phyloP scores from a whole-genome alignment of 306 rosid species.

The Betula pendula region DNA sequence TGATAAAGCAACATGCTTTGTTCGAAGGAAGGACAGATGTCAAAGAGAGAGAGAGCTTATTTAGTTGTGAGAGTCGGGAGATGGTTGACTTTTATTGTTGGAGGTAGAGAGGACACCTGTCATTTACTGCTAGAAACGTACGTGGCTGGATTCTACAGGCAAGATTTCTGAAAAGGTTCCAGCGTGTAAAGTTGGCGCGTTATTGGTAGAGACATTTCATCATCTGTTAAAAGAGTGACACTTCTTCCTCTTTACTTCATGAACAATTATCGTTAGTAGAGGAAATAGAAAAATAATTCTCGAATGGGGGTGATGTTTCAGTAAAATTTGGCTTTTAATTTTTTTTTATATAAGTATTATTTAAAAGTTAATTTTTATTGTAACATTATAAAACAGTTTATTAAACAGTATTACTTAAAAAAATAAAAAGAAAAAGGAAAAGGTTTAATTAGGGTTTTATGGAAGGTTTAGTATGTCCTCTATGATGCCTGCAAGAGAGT shows the following conservation, averaged over 20 bases:
- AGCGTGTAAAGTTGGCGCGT: conserved; percentile 37
- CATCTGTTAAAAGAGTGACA: neutral
- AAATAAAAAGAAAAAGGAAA: too few relatives aligned
- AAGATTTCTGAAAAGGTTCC: neutral
- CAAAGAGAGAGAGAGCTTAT: conserved; percentile 30
- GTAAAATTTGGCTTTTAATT: too few relatives aligned
- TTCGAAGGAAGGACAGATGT: conserved; percentile 35
- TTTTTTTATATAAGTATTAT: too few relatives aligned
- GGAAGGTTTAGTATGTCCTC: too few relatives aligned
- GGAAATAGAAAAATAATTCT: too few relatives aligned
- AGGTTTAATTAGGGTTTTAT: too few relatives aligned
- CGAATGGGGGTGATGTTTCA: too few relatives aligned
- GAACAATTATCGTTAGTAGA: too few relatives aligned
- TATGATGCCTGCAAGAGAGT: too few relatives aligned
- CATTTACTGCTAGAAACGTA: conserved; percentile 33
- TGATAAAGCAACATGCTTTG: conserved; percentile 38
- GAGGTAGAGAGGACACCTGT: conserved; percentile 43
- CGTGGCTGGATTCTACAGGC: conserved; percentile 27
- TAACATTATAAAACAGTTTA: too few relatives aligned
- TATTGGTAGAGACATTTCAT: conserved; percentile 29
- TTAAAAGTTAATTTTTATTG: too few relatives aligned
- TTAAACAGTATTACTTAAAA: too few relatives aligned
- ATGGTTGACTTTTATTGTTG: conserved; percentile 46
- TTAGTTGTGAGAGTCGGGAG: conserved; percentile 15
- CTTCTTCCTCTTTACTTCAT: neutral